These are phyloP conservation scores for Didymosphaeria variabile DNA, from an alignment of 2,329 filamentous ascomycete genomes.

Conservation along the genomic window DNA sequence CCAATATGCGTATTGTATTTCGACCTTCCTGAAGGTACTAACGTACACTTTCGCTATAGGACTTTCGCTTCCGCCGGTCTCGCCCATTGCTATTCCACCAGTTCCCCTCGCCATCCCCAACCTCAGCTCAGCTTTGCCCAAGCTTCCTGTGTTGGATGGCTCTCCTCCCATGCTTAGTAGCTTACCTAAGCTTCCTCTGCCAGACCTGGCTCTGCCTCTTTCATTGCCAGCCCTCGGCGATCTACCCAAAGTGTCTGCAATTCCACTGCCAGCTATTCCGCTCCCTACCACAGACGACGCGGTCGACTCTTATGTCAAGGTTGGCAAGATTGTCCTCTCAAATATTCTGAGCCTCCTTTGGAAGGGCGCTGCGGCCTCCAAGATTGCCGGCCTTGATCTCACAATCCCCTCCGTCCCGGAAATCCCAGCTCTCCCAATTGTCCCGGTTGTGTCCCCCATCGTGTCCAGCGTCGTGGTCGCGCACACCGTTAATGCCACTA, in stretches of 20 bases:
- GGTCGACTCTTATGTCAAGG: not conserved
- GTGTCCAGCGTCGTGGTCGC: no score
- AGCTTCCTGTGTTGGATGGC: not conserved
- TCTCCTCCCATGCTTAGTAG: not conserved
- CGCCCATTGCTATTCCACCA: not conserved
- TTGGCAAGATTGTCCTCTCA: not conserved
- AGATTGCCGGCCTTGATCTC: not conserved
- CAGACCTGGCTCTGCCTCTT: conserved; percentile 3
- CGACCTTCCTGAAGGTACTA: not conserved
- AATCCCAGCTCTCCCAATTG: not conserved
- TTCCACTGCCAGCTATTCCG: not conserved
- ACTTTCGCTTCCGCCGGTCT: not conserved
- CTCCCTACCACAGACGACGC: not conserved
- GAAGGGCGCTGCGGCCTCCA: not conserved
- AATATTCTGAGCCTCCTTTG: conserved; percentile 4
- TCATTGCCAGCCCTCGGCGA: no score
- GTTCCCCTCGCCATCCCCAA: conserved; percentile 9
- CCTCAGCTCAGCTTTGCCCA: not conserved
- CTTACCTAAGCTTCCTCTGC: not conserved
- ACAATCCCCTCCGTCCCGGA: not conserved
- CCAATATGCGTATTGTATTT: not conserved
- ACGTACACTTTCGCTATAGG: not conserved
- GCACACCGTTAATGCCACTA: not conserved
- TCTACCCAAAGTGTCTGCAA: not conserved
- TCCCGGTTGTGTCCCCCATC: not conserved